Conservation (phyloP, 768 basidiomycete species). For the Lactarius quietus region DNA sequence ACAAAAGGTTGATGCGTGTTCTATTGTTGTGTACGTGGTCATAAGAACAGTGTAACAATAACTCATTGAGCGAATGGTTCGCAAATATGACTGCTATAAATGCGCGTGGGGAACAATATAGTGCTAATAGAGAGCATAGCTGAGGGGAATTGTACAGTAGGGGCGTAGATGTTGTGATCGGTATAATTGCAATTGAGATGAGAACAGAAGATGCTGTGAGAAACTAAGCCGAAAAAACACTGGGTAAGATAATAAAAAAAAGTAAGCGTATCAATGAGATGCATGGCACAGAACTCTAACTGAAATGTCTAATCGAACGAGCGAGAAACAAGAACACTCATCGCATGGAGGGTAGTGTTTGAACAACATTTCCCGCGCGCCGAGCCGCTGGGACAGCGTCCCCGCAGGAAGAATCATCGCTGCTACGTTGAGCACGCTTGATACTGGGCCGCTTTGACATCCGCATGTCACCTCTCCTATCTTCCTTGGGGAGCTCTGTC, state of each 20-base stretch:
- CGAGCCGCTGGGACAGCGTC: background rate
- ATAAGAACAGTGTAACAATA: slow-evolving; percentile 8
- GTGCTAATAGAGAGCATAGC: slow-evolving; percentile 19
- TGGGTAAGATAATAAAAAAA: slow-evolving; percentile 4
- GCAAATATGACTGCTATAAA: slow-evolving; percentile 19
- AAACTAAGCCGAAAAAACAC: slow-evolving; percentile 9
- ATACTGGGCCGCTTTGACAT: slow-evolving; percentile 66
- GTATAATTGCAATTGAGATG: slow-evolving; percentile 18
- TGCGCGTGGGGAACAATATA: slow-evolving; percentile 15
- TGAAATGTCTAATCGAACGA: background rate
- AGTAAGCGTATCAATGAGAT: slow-evolving; percentile 8
- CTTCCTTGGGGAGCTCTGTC: slow-evolving; percentile 62
- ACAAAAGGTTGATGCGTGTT: slow-evolving; percentile 1
- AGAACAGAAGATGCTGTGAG: slow-evolving; percentile 12
- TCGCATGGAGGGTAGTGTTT: slow-evolving; percentile 8
- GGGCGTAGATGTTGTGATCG: slow-evolving; percentile 16
- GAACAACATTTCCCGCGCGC: background rate
- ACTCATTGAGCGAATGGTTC: background rate
- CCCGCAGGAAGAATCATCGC: slow-evolving; percentile 22
- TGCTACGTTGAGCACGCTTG: slow-evolving; percentile 42
- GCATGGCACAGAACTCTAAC: background rate
- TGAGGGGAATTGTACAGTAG: slow-evolving; percentile 14
- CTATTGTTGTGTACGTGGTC: slow-evolving; percentile 10
- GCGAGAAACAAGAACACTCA: background rate
- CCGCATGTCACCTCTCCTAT: slow-evolving; percentile 50